These are phyloP conservation scores for Diplodia scrobiculata DNA, from an alignment of 2,329 filamentous ascomycete species.

Conservation along the genomic window DNA sequence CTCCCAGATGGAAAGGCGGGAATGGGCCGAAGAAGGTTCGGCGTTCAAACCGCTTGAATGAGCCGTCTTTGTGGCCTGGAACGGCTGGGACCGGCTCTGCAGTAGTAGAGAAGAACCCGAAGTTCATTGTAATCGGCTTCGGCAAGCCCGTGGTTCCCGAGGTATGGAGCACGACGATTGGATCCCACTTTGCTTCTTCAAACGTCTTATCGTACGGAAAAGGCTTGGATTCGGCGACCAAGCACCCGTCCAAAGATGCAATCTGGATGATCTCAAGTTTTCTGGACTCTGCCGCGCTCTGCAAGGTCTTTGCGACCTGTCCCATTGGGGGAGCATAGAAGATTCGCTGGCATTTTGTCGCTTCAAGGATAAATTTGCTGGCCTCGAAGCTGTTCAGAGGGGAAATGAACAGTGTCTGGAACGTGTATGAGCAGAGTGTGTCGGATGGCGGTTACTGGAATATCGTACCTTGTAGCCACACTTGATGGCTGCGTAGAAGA, in stretches of 20 bases:
- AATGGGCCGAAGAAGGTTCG: not conserved
- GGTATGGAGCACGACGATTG: constrained; percentile 38
- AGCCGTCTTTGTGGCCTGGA: not conserved
- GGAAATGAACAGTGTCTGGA: constrained; percentile 31
- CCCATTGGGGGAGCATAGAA: constrained; percentile 6
- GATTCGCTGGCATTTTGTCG: constrained; percentile 25
- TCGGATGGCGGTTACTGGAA: not conserved
- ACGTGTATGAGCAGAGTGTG: not conserved
- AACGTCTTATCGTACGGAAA: constrained; percentile 33
- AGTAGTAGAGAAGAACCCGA: not conserved
- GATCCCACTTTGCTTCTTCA: constrained; percentile 35
- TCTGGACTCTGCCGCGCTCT: constrained; percentile 26
- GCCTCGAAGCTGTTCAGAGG: constrained; percentile 32
- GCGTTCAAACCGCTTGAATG: not conserved
- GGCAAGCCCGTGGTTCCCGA: constrained; percentile 43
- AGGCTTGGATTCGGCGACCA: not conserved
- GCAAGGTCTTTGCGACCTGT: constrained; percentile 22
- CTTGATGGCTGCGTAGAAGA: constrained; percentile 35
- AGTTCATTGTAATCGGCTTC: constrained; percentile 36
- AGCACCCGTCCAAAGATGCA: constrained; percentile 10
- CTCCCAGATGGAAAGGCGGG: not conserved
- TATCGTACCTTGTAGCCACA: constrained; percentile 34
- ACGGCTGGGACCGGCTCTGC: not conserved
- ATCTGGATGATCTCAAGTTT: constrained; percentile 21
- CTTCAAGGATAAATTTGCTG: constrained; percentile 28